Conservation (phyloP, 176 grass and related monocot genomes). For the Rhipidocladum racemiflorum region DNA sequence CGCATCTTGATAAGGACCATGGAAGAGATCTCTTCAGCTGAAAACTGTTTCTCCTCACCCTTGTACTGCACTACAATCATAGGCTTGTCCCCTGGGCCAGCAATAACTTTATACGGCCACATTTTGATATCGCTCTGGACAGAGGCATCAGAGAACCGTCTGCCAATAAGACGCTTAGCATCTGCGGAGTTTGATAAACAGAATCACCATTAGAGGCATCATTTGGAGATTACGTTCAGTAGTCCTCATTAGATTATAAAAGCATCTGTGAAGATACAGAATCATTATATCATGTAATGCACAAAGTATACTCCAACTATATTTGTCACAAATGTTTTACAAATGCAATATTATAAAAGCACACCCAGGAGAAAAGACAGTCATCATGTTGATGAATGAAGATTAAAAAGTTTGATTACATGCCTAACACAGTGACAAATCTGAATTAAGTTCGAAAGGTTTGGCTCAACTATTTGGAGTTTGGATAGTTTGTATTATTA, state of each 20-base stretch:
- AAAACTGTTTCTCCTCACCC: slow-evolving; percentile 53
- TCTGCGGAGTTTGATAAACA: slow-evolving; percentile 31
- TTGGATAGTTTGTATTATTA: not conserved
- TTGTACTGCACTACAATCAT: slow-evolving; percentile 58
- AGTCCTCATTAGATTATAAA: not conserved
- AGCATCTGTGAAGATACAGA: not conserved
- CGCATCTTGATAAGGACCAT: slow-evolving; percentile 58
- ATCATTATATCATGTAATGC: not conserved
- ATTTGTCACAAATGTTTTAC: not conserved
- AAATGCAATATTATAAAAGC: not conserved
- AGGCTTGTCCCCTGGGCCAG: slow-evolving; percentile 39
- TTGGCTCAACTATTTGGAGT: not conserved
- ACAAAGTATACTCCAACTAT: not conserved
- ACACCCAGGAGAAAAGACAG: not conserved
- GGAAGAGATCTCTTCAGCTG: slow-evolving; percentile 52
- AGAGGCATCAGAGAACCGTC: slow-evolving; percentile 42
- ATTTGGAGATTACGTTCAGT: not conserved
- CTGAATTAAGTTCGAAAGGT: not conserved
- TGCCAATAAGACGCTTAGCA: slow-evolving; percentile 55
- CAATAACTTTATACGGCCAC: slow-evolving; percentile 49
- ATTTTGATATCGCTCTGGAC: slow-evolving; percentile 54
- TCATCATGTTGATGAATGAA: not conserved
- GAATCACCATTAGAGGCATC: not conserved
- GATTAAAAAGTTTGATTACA: not conserved
- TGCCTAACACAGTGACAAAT: not conserved